Percentiles rank a stretch among this genome's conserved stretches.
These are phyloP conservation scores for Naganishia sp. DNA, from an alignment of 1,284 basidiomycete species.

Conservation along the genomic window DNA sequence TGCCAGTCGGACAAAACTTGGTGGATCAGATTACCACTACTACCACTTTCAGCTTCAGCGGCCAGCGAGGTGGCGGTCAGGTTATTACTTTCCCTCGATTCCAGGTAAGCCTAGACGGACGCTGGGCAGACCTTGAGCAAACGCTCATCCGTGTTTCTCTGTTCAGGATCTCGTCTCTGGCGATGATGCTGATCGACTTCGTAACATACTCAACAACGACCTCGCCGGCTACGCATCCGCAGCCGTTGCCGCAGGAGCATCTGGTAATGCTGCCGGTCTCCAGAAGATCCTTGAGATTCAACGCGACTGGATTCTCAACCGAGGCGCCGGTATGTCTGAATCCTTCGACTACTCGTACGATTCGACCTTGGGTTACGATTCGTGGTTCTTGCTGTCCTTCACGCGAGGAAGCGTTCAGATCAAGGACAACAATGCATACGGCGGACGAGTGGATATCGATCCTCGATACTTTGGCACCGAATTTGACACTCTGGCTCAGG, in stretches of 20 bases:
- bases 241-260: slow-evolving; percentile 44
- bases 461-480: slow-evolving; percentile 52
- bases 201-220: slow-evolving; percentile 40
- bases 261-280: slow-evolving; percentile 40
- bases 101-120: slow-evolving; percentile 30
- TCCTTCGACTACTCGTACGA: slow-evolving; percentile 44
- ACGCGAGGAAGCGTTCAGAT: slow-evolving; percentile 49
- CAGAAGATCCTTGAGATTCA: slow-evolving; percentile 46
- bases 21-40: slow-evolving; percentile 54
- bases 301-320: slow-evolving; percentile 49
- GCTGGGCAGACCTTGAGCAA: not conserved
- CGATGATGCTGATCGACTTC: slow-evolving; percentile 34
- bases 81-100: slow-evolving; percentile 44
- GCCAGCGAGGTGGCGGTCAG: slow-evolving; percentile 37
- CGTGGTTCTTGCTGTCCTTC: slow-evolving; percentile 52
- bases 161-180: slow-evolving; percentile 39
- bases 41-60: slow-evolving; percentile 38
- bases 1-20: slow-evolving; percentile 52
- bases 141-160: not conserved
- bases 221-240: slow-evolving; percentile 47
- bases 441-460: slow-evolving; percentile 40
- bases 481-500: slow-evolving; percentile 41
- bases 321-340: slow-evolving; percentile 44
- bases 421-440: slow-evolving; percentile 43
- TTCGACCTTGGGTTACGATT: slow-evolving; percentile 46